A percentile compares a stretch with the other conserved stretches of the same genome.
phyloP scores from a whole-genome alignment of 805 yeast genomes.

The Candida namnaoensis region DNA sequence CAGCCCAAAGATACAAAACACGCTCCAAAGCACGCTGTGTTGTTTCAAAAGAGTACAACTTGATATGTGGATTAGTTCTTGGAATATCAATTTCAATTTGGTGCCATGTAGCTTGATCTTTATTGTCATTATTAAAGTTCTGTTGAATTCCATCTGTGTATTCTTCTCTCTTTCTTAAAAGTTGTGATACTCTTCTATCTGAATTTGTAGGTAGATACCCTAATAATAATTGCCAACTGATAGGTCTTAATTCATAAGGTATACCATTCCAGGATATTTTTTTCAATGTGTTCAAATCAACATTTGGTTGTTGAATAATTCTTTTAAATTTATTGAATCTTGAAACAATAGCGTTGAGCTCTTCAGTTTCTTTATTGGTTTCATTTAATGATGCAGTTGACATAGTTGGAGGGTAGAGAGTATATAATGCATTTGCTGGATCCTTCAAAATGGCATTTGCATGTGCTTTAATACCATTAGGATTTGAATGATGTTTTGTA shows the following conservation, averaged over 20 bases:
- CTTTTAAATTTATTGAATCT: constrained; percentile 61
- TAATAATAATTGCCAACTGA: constrained; percentile 81
- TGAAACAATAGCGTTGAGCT: constrained; percentile 48
- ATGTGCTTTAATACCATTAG: constrained; percentile 21
- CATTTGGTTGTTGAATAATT: constrained; percentile 39
- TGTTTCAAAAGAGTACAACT: constrained; percentile 55
- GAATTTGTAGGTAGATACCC: constrained; percentile 89
- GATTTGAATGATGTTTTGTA: constrained; percentile 26
- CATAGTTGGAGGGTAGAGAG: constrained; percentile 34
- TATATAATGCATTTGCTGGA: constrained; percentile 24
- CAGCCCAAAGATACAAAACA: constrained; percentile 87
- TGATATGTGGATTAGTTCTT: constrained; percentile 82
- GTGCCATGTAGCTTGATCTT: constrained; percentile 83
- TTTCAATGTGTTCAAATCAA: constrained; percentile 63
- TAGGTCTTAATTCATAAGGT: constrained; percentile 71
- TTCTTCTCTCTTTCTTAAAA: constrained; percentile 78
- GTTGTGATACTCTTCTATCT: constrained; percentile 59
- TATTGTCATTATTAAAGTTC: constrained; percentile 44
- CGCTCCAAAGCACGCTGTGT: constrained; percentile 78
- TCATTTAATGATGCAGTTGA: constrained; percentile 25
- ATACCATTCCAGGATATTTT: constrained; percentile 92
- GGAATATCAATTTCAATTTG: constrained; percentile 94
- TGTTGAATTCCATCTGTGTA: constrained; percentile 68
- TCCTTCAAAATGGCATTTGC: constrained; percentile 16
- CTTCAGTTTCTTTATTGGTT: constrained; percentile 38